These are phyloP conservation scores for Monosporozyma servazzii DNA, from an alignment of 805 yeast species.

Conservation along the genomic window DNA sequence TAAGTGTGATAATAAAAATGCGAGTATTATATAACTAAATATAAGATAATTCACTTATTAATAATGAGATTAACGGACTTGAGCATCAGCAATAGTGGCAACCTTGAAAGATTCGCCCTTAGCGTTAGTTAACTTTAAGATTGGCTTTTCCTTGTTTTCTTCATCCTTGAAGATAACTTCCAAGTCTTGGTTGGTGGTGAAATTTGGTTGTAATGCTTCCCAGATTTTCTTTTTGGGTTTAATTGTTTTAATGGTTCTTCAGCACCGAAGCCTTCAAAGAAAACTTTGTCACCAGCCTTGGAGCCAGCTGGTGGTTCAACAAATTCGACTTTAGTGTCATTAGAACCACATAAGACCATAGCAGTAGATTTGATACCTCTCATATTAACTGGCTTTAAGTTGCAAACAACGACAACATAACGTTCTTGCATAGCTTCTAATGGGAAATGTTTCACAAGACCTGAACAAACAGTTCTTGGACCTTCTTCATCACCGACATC, in stretches of 20 bases:
- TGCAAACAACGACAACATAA: conserved; percentile 83
- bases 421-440: conserved; percentile 95
- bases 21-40: not conserved
- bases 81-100: conserved; percentile 61
- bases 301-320: conserved; percentile 91
- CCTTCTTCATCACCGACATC: conserved; percentile 94
- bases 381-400: conserved; percentile 96
- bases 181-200: conserved; percentile 66
- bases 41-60: not conserved
- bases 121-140: conserved; percentile 61
- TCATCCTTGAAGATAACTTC: conserved; percentile 73
- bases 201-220: conserved; percentile 90
- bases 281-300: conserved; percentile 91
- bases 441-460: conserved; percentile 81
- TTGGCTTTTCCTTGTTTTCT: conserved; percentile 57
- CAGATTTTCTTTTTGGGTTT: conserved; percentile 97
- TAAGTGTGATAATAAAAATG: not conserved
- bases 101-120: conserved; percentile 73
- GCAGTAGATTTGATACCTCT: conserved; percentile 93
- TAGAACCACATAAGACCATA: conserved; percentile 94
- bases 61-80: conserved; percentile 50
- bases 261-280: conserved; percentile 78
- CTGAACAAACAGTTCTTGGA: conserved; percentile 97
- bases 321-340: conserved; percentile 68
- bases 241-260: conserved; percentile 84